Conservation (phyloP, 2,329 filamentous ascomycete species). For the Remersonia thermophila region DNA sequence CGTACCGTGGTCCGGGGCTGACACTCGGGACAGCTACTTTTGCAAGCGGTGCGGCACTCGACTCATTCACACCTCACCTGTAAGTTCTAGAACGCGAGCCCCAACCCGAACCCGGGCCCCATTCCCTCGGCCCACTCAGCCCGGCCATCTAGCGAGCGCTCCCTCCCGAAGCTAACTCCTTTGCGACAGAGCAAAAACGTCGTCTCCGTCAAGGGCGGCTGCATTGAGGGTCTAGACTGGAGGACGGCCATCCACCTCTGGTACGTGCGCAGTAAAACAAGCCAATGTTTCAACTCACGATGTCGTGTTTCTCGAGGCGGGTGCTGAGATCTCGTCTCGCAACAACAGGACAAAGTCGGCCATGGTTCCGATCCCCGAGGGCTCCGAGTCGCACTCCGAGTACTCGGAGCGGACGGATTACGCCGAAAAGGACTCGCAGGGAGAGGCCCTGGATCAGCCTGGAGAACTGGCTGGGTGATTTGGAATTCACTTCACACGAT, state of each 20-base stretch:
- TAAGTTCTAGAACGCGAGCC: too few relatives aligned
- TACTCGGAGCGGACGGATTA: slow-evolving; percentile 36
- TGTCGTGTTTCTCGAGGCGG: too few relatives aligned
- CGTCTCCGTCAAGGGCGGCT: slow-evolving; percentile 55
- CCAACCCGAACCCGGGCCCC: too few relatives aligned
- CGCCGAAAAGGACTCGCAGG: slow-evolving; percentile 20
- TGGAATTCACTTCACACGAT: slow-evolving; percentile 23
- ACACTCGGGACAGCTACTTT: slow-evolving; percentile 40
- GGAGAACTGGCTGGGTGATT: background rate
- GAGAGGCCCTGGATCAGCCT: slow-evolving; percentile 38
- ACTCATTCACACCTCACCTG: slow-evolving; percentile 48
- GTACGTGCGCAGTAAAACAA: too few relatives aligned
- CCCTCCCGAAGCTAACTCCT: background rate
- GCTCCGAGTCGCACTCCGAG: slow-evolving; percentile 42
- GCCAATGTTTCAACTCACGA: too few relatives aligned
- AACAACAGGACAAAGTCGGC: slow-evolving; percentile 42
- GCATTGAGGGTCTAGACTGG: slow-evolving; percentile 52
- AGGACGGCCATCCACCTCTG: slow-evolving; percentile 51
- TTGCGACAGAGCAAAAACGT: slow-evolving; percentile 37
- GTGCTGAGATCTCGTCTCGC: too few relatives aligned
- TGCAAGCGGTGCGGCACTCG: slow-evolving; percentile 55
- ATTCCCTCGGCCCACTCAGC: too few relatives aligned
- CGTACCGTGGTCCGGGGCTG: too few relatives aligned
- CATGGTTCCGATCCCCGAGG: slow-evolving; percentile 57
- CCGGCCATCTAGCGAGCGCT: background rate